Percentiles rank a stretch among this genome's conserved stretches.
These are phyloP conservation scores for Colletotrichum falcatum DNA, from an alignment of 2,329 filamentous ascomycete species.

Conservation along the genomic window DNA sequence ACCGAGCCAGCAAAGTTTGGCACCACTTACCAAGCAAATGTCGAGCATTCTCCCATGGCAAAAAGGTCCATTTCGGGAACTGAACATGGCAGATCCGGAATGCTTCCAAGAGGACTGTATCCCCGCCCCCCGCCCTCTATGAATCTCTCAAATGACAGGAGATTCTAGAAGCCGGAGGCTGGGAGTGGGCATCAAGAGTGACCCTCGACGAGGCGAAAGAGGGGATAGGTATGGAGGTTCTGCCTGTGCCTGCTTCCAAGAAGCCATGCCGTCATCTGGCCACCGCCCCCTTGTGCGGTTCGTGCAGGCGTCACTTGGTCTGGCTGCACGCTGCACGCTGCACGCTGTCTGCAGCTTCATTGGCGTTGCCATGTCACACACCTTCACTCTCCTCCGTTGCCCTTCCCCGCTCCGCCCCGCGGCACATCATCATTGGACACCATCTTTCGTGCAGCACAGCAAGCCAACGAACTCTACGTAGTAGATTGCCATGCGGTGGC, in stretches of 20 bases:
- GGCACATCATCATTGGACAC: constrained; percentile 32
- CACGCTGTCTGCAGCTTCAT: constrained; percentile 30
- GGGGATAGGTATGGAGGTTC: neutral
- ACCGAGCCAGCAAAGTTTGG: constrained; percentile 28
- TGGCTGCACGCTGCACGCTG: constrained; percentile 31
- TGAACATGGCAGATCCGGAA: neutral
- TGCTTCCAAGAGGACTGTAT: neutral
- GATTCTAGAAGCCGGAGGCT: constrained; percentile 28
- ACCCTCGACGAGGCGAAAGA: neutral
- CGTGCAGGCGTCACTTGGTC: constrained; percentile 31
- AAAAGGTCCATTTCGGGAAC: neutral
- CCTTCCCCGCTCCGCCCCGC: constrained; percentile 39
- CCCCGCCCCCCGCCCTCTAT: neutral
- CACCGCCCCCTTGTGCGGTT: constrained; percentile 14
- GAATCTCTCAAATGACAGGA: neutral
- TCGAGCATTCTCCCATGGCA: constrained; percentile 19
- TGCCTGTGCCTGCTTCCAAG: constrained; percentile 5
- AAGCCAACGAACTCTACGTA: constrained; percentile 15
- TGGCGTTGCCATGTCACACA: constrained; percentile 37
- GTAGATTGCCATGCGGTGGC: constrained; percentile 22
- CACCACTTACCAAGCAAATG: constrained; percentile 21
- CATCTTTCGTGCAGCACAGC: constrained; percentile 28
- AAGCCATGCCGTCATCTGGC: constrained; percentile 35
- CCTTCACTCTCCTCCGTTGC: constrained; percentile 18
- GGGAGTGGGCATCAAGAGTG: constrained; percentile 32